Evolutionary conservation across 768 basidiomycete genomes (phyloP), one percentile per base, ranked within the genome.

Genomic region (Boletus subcaerulescens): DNA sequence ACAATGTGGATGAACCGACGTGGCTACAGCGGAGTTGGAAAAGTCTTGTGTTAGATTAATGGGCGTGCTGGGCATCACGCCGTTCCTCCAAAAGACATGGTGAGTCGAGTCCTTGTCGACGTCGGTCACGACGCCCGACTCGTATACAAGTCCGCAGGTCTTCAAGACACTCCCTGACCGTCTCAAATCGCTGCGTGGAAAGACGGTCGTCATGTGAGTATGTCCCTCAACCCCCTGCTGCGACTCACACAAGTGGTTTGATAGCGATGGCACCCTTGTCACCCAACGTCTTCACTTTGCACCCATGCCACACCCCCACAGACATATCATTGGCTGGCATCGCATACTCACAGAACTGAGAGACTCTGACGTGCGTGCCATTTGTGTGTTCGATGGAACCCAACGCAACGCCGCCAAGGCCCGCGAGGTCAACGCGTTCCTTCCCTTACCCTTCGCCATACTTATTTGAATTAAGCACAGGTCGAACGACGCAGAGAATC

Each of bases 381-480:
- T 91, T 9, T 92, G 90, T 63, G 83, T 93, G 1, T 93, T 93
- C 61, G 91, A 93, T 62, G 91, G 91, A 12, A 79, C 79, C 56
- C 72, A 81, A 53, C 81, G 91, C 22, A 83, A 72, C 64, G 47
- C 66, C 15, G 91, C 91, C 12, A 93, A 93, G 66, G 75, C 80
- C 39, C 73, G 74, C 35, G 91, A 93, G 80, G 91, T 88, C 51
- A 48, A 77, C 65, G 41, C 32, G 42, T 57, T 58, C 14, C 33
- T 45, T 18, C 15, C 20, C 41, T 33, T 12, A 29, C 22, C 33
- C 20, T 38, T 38, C 17, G 3, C 18, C 32, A 31, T 31, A 18
- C 56, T 46, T 26, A 61, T 58, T 39, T 50, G 36, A 45, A 47
- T 49, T 7, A 17, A 36, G 32, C 24, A 13, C 54, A 91, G 89